Base-by-base conservation (phyloP, 805 yeast species). In the Starmerella riodocensis region DNA sequence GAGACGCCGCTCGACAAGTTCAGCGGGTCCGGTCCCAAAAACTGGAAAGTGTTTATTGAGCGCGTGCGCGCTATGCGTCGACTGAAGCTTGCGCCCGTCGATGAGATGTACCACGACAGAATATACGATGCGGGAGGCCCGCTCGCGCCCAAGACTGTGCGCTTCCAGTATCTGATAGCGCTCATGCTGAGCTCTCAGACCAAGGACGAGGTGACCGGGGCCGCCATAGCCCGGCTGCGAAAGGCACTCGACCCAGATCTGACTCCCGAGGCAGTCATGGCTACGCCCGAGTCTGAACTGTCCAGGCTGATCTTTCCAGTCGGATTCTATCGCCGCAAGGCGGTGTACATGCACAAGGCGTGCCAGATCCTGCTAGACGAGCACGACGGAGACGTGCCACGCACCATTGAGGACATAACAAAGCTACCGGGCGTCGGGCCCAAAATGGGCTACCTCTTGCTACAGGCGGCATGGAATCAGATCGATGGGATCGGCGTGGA, bases 361-460 rank as follows among this genome's bases (percentile, higher is more conserved):
- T 70, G 79, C 6, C 63, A 61, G 37, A 62, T 79, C 4, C 48
- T 85, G 7, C 50, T 53, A 3, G 69, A 66, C 1, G 52, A 67
- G 17, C 74, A 66, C 53, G 61, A 63, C 9, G 74, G 75, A 6
- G 95, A 85, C 48, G 68, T 88, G 3, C 97, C 97, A 0, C 59
- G 68, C 42, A 67, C 76, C 2, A 66, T 80, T 7, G 74, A 69
- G 6, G 86, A 77, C 1, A 65, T 86, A 37, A 65, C 71, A 4
- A 58, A 69, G 0, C 61, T 86, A 24, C 95, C 95, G 0, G 97
- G 97, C 0, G 93, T 86, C 3, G 97, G 97, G 0, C 94, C 94
- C 7, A 86, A 86, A 56, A 86, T 86, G 97, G 94, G 93, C 0
- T 79, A 71, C 55, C 60, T 86, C 29, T 66, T 86, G 1, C 62